phyloP scores from a whole-genome alignment of 352 stramenopile genomes.

The Globisporangium acanthophoron region DNA sequence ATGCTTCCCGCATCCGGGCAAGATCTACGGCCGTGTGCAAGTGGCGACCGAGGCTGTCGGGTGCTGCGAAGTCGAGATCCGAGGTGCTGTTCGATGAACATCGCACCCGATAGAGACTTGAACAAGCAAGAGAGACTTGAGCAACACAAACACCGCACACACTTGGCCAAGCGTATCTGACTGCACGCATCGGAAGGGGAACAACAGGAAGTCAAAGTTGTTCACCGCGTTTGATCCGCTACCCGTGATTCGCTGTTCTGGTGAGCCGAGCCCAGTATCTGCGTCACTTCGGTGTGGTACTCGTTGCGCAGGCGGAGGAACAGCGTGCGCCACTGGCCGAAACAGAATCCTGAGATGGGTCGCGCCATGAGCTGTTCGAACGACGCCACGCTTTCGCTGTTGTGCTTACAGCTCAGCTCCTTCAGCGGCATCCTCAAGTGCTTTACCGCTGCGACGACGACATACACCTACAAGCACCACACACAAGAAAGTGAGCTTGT shows the following conservation, averaged over 20 bases:
- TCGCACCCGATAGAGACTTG: neutral
- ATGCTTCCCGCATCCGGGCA: conserved; percentile 50
- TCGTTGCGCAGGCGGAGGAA: conserved; percentile 41
- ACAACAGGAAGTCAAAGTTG: neutral
- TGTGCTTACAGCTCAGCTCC: conserved; percentile 20
- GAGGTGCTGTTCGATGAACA: conserved; percentile 34
- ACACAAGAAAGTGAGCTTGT: neutral
- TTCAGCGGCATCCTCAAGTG: conserved; percentile 43
- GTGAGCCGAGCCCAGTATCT: conserved; percentile 9
- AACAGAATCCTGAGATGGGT: conserved; percentile 44
- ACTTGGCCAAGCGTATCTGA: no score
- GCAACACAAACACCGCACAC: no score
- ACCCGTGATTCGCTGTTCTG: neutral
- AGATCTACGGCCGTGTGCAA: conserved; percentile 30
- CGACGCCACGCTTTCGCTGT: conserved; percentile 18
- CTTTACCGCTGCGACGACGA: conserved; percentile 35
- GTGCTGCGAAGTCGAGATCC: conserved; percentile 40
- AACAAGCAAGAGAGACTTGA: neutral
- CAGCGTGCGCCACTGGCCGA: conserved; percentile 28
- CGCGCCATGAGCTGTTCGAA: conserved; percentile 30
- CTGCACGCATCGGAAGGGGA: neutral
- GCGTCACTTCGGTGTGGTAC: conserved; percentile 36
- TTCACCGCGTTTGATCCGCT: no score
- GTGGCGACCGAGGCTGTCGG: conserved; percentile 55
- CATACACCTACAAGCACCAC: conserved; percentile 36